Conservation (phyloP, 1,284 basidiomycete species). For the Hemileia vastatrix region DNA sequence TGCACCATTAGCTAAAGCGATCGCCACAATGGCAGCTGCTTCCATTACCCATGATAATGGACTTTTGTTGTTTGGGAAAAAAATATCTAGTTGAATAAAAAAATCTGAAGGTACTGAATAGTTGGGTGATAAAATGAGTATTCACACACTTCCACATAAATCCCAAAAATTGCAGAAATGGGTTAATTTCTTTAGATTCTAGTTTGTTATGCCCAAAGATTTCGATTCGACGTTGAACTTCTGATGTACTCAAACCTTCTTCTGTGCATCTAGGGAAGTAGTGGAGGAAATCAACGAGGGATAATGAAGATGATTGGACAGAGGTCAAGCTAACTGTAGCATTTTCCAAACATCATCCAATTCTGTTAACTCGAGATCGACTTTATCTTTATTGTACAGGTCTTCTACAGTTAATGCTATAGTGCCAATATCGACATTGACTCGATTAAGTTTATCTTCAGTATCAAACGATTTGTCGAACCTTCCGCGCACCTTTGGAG, state of each 20-base stretch:
- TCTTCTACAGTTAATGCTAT: conserved; percentile 88
- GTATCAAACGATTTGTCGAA: conserved; percentile 15
- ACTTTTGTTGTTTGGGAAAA: conserved; percentile 56
- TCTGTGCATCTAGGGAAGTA: conserved; percentile 15
- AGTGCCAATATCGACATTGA: conserved; percentile 46
- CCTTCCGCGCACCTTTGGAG: conserved; percentile 24
- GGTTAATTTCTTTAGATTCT: conserved; percentile 75
- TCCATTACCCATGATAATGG: conserved; percentile 99
- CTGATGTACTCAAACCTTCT: conserved; percentile 63
- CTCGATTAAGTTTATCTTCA: conserved; percentile 32
- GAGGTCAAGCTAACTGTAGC: conserved; percentile 59
- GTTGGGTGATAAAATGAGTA: neutral
- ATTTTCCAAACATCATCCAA: conserved; percentile 95
- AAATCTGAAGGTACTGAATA: neutral
- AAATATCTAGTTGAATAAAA: neutral
- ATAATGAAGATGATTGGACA: neutral
- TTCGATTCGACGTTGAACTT: conserved; percentile 71
- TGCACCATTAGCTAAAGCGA: conserved; percentile 87
- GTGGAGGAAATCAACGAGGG: neutral
- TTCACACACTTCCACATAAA: conserved; percentile 30
- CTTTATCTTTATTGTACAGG: conserved; percentile 96
- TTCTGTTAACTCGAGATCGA: conserved; percentile 91
- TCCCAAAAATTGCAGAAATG: conserved; percentile 56
- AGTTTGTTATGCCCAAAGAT: conserved; percentile 96
- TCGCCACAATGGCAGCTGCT: conserved; percentile 89